These are phyloP conservation scores for Arbutus unedo DNA, from an alignment of 148 eudicot species.

Conservation along the genomic window DNA sequence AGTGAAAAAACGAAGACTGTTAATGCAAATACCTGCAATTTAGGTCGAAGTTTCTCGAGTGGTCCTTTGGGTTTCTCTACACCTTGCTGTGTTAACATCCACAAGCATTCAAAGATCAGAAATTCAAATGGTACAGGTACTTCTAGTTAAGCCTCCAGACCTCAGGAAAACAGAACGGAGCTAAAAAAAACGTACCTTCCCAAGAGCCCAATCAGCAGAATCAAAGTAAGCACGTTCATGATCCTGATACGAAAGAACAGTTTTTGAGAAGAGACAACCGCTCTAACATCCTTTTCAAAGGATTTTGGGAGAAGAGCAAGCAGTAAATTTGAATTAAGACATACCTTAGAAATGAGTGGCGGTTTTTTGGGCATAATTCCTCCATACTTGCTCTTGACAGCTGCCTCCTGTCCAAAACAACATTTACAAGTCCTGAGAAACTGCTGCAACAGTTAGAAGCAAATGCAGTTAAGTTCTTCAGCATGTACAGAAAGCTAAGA, in stretches of 20 bases:
- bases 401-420: slow-evolving; percentile 57
- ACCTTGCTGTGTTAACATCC: slow-evolving; percentile 76
- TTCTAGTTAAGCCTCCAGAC: neutral
- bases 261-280: neutral
- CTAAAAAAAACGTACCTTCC: slow-evolving; percentile 53
- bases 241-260: slow-evolving; percentile 52
- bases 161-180: neutral
- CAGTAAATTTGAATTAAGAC: neutral
- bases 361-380: slow-evolving; percentile 89
- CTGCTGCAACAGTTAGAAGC: neutral
- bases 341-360: slow-evolving; percentile 94
- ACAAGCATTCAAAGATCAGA: slow-evolving; percentile 11
- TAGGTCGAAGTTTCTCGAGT: slow-evolving; percentile 92
- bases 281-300: neutral
- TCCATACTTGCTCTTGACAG: slow-evolving; percentile 81
- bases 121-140: neutral
- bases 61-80: slow-evolving; percentile 92
- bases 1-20: neutral
- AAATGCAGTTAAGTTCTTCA: slow-evolving; percentile 3
- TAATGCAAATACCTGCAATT: slow-evolving; percentile 60
- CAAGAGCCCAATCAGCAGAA: slow-evolving; percentile 99
- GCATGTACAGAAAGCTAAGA: slow-evolving; percentile 10
- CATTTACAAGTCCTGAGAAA: slow-evolving; percentile 15
- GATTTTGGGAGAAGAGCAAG: neutral
- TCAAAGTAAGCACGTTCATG: slow-evolving; percentile 97